Evolutionary conservation across 2,329 filamentous ascomycete genomes (phyloP).

Genomic region (Thelonectria blattea): DNA sequence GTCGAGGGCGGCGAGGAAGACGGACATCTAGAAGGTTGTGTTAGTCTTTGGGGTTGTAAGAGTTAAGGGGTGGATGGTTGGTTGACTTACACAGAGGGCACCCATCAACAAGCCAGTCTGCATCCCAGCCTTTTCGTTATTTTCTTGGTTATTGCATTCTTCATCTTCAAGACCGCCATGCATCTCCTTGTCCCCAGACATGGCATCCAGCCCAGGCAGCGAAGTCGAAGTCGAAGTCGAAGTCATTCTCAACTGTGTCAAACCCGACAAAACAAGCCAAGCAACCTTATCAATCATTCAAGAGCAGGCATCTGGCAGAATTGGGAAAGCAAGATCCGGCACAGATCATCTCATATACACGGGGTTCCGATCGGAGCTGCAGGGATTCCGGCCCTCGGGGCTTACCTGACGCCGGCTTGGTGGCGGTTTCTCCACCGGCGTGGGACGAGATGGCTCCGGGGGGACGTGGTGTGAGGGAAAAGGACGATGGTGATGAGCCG

Average conservation of each 20-base stretch:
- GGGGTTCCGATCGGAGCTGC: neutral
- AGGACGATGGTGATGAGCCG: no score
- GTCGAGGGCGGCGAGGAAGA: slow-evolving; percentile 8
- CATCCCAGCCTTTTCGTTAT: neutral
- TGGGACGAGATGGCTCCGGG: neutral
- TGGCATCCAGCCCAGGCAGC: neutral
- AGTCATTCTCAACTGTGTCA: neutral
- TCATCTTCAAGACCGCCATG: neutral
- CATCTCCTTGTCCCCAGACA: neutral
- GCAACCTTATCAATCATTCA: neutral
- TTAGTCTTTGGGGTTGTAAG: no score
- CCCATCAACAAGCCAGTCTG: neutral
- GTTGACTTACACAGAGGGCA: neutral
- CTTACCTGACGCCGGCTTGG: neutral
- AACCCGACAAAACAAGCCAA: neutral
- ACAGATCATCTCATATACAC: neutral
- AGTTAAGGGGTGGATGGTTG: neutral
- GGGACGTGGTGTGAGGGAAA: no score
- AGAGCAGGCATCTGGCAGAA: no score
- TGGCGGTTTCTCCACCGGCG: neutral
- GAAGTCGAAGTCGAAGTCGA: neutral
- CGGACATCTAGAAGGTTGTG: neutral
- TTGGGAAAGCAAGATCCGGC: neutral
- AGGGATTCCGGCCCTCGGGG: slow-evolving; percentile 10
- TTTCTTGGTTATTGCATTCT: neutral